phyloP scores from a whole-genome alignment of 2,329 filamentous ascomycete genomes.

The Orbilia ellipsospora region DNA sequence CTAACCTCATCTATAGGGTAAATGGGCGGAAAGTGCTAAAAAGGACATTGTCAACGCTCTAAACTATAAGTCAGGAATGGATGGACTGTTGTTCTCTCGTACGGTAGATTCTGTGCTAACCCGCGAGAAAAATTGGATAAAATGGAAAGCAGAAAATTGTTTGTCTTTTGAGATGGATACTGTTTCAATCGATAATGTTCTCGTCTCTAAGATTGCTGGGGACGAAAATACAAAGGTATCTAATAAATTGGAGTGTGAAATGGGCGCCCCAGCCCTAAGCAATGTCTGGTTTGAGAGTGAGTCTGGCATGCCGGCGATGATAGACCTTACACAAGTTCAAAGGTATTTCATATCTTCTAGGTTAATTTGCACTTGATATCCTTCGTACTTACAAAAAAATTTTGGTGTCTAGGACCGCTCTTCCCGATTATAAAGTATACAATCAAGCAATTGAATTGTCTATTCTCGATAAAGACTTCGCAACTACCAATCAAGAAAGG shows the following conservation, averaged over 20 bases:
- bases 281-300: conserved; percentile 77
- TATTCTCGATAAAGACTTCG: conserved; percentile 88
- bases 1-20: conserved; percentile 67
- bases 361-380: neutral
- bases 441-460: conserved; percentile 79
- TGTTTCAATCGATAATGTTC: conserved; percentile 75
- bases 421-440: conserved; percentile 78
- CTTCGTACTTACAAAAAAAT: neutral
- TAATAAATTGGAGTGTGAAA: conserved; percentile 65
- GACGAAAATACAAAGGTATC: conserved; percentile 77
- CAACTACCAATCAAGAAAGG: conserved; percentile 72
- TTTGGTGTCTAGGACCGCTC: conserved; percentile 69
- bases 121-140: conserved; percentile 97
- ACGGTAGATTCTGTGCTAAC: conserved; percentile 97
- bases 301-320: conserved; percentile 69
- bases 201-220: conserved; percentile 76
- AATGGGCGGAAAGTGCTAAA: conserved; percentile 86
- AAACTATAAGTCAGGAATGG: conserved; percentile 81
- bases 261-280: conserved; percentile 78
- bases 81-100: conserved; percentile 92
- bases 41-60: conserved; percentile 73
- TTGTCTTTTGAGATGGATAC: conserved; percentile 82
- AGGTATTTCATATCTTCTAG: conserved; percentile 63
- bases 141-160: conserved; percentile 97
- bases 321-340: conserved; percentile 74